Evolutionary conservation across 257 asterid species (phyloP), one percentile per base, ranked within the genome.

Genomic region (Cordia subcordata): DNA sequence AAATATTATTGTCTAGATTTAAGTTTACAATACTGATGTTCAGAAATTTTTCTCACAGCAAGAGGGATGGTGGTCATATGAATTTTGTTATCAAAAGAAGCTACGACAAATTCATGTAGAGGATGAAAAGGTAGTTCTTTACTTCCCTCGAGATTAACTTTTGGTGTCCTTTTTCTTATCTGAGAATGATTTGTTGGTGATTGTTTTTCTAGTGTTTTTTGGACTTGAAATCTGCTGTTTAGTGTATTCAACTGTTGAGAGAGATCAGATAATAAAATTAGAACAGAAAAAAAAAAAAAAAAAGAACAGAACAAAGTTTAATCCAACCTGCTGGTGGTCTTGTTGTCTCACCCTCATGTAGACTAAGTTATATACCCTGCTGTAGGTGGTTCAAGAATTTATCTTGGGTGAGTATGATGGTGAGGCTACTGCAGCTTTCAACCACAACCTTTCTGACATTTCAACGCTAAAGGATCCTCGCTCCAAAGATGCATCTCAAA

Each of bases 11-110:
- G 9, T 11, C 33, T 53, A 53, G 38, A 20, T 11, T 53, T 53
- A 18, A 49, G 23, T 15, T 49, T 13, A 17, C 27, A 55, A 18
- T 57, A 37, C 64, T 79, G 67, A 63, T 64, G 21, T 63, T 63
- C 42, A 62, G 66, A 58, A 65, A 67, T 55, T 42, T 58, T 66
- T 67, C 54, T 50, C 74, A 79, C 95, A 93, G 99, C 97, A 86
- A 89, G 99, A 93, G 68, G 99, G 99, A 66, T 93, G 99, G 99
- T 93, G 99, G 99, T 77, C 96, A 49, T 93, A 93, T 79, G 99
- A 93, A 77, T 90, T 93, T 70, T 93, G 99, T 70, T 82, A 86
- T 70, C 82, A 82, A 77, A 78, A 73, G 72, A 77, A 61, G 62
- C 49, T 93, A 79, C 87, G 97, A 11, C 99, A 93, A 74, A 65